These are phyloP conservation scores for Aspergillus wentii DNA, from an alignment of 495 filamentous ascomycete genomes.

Conservation along the genomic window DNA sequence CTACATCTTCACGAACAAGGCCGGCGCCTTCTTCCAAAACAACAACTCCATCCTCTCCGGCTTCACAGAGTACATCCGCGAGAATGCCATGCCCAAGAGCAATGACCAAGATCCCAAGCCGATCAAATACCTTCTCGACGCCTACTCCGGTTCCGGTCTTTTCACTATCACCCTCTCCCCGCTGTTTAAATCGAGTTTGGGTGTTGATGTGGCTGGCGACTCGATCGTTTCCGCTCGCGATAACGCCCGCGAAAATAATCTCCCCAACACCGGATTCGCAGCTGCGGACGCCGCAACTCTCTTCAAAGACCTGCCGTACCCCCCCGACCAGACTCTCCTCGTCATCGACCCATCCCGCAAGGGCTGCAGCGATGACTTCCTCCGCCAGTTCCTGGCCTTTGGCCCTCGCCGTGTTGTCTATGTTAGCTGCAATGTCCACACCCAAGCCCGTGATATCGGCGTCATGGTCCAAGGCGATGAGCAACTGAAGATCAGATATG, in stretches of 20 bases:
- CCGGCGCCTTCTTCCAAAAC: slow-evolving; percentile 96
- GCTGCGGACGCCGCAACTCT: slow-evolving; percentile 78
- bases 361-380: slow-evolving; percentile 82
- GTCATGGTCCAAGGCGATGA: slow-evolving; percentile 65
- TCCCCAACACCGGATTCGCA: slow-evolving; percentile 72
- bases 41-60: slow-evolving; percentile 95
- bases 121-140: slow-evolving; percentile 87
- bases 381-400: slow-evolving; percentile 71
- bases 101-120: slow-evolving; percentile 28
- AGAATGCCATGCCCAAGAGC: slow-evolving; percentile 57
- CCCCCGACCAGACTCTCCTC: slow-evolving; percentile 75
- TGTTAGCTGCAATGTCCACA: slow-evolving; percentile 96
- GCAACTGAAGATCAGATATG: slow-evolving; percentile 56
- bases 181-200: slow-evolving; percentile 65
- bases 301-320: slow-evolving; percentile 68
- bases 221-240: slow-evolving; percentile 69
- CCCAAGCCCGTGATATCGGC: slow-evolving; percentile 89
- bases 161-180: slow-evolving; percentile 91
- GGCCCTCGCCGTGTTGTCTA: slow-evolving; percentile 79
- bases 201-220: slow-evolving; percentile 64
- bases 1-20: slow-evolving; percentile 83
- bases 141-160: slow-evolving; percentile 93
- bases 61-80: slow-evolving; percentile 88
- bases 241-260: slow-evolving; percentile 73
- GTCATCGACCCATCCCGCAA: slow-evolving; percentile 94